phyloP scores from a whole-genome alignment of 371 early-diverging fungal genomes.

The Fennellomyces sp. region DNA sequence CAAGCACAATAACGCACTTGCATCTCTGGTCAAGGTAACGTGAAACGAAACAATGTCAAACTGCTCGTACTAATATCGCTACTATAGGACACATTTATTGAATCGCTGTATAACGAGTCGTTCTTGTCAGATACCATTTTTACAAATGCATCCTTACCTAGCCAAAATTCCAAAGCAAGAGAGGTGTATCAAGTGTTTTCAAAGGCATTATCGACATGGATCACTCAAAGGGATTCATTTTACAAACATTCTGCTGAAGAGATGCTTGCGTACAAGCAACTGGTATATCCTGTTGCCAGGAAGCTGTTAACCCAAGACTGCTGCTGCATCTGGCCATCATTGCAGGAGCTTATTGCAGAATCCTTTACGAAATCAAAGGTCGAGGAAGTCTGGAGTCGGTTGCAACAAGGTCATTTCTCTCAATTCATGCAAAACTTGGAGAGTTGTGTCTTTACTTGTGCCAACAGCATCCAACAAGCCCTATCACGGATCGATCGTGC shows the following conservation, averaged over 20 bases:
- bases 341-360: background rate
- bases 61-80: background rate
- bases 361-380: slow-evolving; percentile 4
- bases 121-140: background rate
- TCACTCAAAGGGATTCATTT: slow-evolving; percentile 55
- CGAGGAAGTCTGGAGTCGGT: background rate
- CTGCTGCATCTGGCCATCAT: slow-evolving; percentile 4
- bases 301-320: slow-evolving; percentile 13
- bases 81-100: background rate
- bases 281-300: slow-evolving; percentile 4
- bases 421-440: slow-evolving; percentile 14
- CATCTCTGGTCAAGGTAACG: slow-evolving; percentile 3
- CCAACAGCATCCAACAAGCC: background rate
- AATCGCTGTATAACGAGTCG: background rate
- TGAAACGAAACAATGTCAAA: background rate
- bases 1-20: slow-evolving; percentile 40
- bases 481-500: background rate
- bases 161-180: background rate
- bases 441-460: slow-evolving; percentile 11
- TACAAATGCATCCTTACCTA: background rate
- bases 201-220: slow-evolving; percentile 39
- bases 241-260: slow-evolving; percentile 15
- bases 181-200: background rate
- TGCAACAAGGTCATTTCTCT: slow-evolving; percentile 3
- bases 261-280: slow-evolving; percentile 2